Percentiles rank a stretch among this genome's conserved stretches.
phyloP scores from a whole-genome alignment of 495 filamentous ascomycete genomes.

The Penicillium lagena region DNA sequence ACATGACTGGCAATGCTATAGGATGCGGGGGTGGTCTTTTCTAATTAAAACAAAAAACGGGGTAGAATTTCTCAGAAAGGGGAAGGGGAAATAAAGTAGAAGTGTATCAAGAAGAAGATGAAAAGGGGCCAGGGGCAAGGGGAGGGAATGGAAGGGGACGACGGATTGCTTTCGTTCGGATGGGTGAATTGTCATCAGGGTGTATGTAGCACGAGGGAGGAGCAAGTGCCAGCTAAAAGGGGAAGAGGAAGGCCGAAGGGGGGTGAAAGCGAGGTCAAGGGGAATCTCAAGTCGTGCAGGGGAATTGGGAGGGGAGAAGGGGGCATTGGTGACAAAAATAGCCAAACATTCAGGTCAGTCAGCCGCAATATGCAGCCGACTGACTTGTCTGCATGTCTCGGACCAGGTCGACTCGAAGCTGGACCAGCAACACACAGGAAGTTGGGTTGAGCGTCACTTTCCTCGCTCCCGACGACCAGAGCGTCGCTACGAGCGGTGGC shows the following conservation, averaged over 20 bases:
- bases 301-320: constrained; percentile 7
- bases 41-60: constrained; percentile 44
- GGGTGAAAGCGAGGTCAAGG: constrained; percentile 1
- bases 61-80: constrained; percentile 15
- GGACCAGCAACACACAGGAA: too few relatives aligned
- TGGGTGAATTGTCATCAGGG: constrained; percentile 13
- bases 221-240: neutral
- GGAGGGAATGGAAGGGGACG: too few relatives aligned
- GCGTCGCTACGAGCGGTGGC: too few relatives aligned
- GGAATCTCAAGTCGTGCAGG: constrained; percentile 6
- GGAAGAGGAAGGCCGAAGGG: constrained; percentile 4
- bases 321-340: neutral
- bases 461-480: too few relatives aligned
- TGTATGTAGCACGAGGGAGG: constrained; percentile 6
- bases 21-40: constrained; percentile 27
- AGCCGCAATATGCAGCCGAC: too few relatives aligned
- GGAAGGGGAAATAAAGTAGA: constrained; percentile 8
- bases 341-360: too few relatives aligned
- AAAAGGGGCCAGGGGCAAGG: constrained; percentile 22
- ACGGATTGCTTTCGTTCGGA: constrained; percentile 9
- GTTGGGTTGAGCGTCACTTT: too few relatives aligned
- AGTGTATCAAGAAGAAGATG: constrained; percentile 21
- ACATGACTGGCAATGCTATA: constrained; percentile 40
- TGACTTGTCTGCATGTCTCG: too few relatives aligned
- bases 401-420: too few relatives aligned